Evolutionary conservation across 352 stramenopile genomes (phyloP), one percentile per base, ranked within the genome.

Genomic region (Plasmopara muralis): DNA sequence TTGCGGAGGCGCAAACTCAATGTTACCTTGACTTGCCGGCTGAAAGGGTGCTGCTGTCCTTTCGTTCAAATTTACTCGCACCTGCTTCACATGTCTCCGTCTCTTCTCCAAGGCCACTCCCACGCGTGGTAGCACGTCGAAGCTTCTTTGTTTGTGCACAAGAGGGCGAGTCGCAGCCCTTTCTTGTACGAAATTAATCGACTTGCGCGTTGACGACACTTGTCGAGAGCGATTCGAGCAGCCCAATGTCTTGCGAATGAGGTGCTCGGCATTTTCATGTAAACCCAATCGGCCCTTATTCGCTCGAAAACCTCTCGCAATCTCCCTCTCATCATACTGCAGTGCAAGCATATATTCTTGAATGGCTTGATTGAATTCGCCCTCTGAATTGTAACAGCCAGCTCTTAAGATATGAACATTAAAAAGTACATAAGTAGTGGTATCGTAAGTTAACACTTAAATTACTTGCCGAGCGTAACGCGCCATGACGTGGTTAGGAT

Each of bases 401-500:
- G 77, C 77, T 9, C 77, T 83, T 3, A 25, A 25, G 20, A 25
- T 25, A 25, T 25, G 3, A 25, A 25, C 20, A 25, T 25, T 25
- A 25, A 25, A 42, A 40, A 4, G 35, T 3, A 25, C 20, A 3
- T 25, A 25, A 25, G 20, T 1, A 25, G 20, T 25, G 20, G 20
- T 25, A 25, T 25, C 20, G 20, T 25, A 3, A 25, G 20, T 3
- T 25, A 25, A 1, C 20, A 25, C 20, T 1, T 25, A 25, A 3
- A 25, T 3, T 25, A 37, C 28, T 34, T 40, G 39, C 43, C 29
- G 43, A 40, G 43, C n/a, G 43, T 89, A 91, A 16, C 77, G 74
- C 10, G 80, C 80, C 80, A 91, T 89, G 35, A 91, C 74, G 45
- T 91, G 80, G 45, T 78, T 72, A 4, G 80, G 75, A 59, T 87